phyloP scores from a whole-genome alignment of 192 early-diverging fungal genomes.

The Backusella parvicylindrica region DNA sequence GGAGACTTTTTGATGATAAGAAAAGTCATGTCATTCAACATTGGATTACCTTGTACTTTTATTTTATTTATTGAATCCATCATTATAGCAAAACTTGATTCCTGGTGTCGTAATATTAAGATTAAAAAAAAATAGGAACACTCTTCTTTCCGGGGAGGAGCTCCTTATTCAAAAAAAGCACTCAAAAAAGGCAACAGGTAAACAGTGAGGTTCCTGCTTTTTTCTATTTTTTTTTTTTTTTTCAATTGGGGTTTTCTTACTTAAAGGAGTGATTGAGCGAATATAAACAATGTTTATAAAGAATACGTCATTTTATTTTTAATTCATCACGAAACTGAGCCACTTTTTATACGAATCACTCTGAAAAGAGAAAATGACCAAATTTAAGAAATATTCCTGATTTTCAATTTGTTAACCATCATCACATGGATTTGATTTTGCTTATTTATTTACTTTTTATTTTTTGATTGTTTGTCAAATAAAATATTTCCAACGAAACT shows the following conservation, averaged over 20 bases:
- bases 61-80: no score
- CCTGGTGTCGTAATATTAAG: neutral
- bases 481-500: no score
- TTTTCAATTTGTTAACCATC: neutral
- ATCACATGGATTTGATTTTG: neutral
- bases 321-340: neutral
- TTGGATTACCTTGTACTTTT: neutral
- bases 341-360: neutral
- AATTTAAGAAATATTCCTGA: neutral
- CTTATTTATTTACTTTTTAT: neutral
- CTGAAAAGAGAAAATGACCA: neutral
- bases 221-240: neutral
- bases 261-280: neutral
- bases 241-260: neutral
- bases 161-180: neutral
- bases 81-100: neutral
- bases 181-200: neutral
- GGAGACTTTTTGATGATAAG: neutral
- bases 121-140: neutral
- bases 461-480: conserved; percentile 2
- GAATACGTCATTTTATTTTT: neutral
- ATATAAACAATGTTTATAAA: neutral
- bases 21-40: neutral
- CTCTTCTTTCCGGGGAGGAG: neutral
- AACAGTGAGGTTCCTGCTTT: neutral